Evolutionary conservation across 169 alveolate species (phyloP).

Genomic region (Blepharisma undulans): DNA sequence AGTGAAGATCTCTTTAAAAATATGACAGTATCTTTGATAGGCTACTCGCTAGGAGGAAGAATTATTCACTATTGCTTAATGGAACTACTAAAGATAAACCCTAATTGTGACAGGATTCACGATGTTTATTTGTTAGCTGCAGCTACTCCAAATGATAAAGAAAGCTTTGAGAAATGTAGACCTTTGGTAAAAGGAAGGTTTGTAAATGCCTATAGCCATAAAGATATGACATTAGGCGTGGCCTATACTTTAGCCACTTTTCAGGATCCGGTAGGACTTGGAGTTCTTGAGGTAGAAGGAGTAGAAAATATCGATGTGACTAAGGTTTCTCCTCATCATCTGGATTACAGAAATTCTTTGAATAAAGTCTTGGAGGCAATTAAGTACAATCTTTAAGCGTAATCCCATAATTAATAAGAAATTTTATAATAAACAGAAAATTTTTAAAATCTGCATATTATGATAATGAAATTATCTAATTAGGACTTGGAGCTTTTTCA

Average conservation of each 20-base stretch:
- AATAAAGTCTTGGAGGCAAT: not conserved
- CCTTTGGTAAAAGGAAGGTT: conserved; percentile 5
- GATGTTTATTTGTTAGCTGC: conserved; percentile 28
- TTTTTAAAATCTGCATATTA: no score
- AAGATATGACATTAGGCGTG: not conserved
- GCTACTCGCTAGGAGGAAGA: conserved; percentile 20
- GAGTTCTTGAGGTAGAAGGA: not conserved
- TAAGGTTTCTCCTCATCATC: conserved; percentile 1
- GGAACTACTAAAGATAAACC: not conserved
- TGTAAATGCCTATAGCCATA: conserved; percentile 4
- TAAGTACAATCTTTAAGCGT: not conserved
- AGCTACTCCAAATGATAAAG: conserved; percentile 3
- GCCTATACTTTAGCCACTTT: not conserved
- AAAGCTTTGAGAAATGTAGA: conserved; percentile 9
- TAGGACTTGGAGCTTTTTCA: not conserved
- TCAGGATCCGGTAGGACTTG: conserved; percentile 18
- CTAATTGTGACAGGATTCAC: not conserved
- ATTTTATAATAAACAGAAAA: no score
- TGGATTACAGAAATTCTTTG: not conserved
- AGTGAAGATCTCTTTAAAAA: not conserved
- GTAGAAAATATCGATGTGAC: conserved; percentile 34
- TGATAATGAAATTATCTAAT: no score
- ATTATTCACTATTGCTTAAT: not conserved
- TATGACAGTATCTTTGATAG: not conserved
- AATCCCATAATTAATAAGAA: no score